Evolutionary conservation across 2,329 filamentous ascomycete species (phyloP).

Genomic region (Cylindrodendrum hubeiense): DNA sequence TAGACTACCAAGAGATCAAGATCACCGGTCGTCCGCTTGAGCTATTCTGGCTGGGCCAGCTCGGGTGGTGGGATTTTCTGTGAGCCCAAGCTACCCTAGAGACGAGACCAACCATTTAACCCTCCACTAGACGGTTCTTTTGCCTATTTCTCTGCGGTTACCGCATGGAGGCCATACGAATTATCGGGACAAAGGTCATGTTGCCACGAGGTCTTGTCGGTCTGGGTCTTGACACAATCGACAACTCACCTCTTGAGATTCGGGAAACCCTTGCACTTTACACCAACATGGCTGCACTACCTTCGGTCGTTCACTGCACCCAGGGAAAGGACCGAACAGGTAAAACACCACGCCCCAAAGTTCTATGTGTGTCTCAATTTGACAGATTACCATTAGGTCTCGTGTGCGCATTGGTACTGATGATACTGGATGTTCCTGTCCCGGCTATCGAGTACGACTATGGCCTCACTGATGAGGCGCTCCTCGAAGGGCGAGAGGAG

Average conservation of each 20-base stretch:
- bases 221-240: constrained; percentile 76
- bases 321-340: constrained; percentile 84
- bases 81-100: constrained; percentile 50
- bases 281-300: constrained; percentile 59
- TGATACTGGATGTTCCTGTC: constrained; percentile 70
- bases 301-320: constrained; percentile 84
- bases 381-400: constrained; percentile 68
- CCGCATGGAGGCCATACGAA: constrained; percentile 75
- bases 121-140: constrained; percentile 59
- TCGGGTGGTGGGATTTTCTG: constrained; percentile 77
- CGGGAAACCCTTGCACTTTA: constrained; percentile 52
- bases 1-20: constrained; percentile 76
- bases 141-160: constrained; percentile 74
- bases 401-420: constrained; percentile 74
- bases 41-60: constrained; percentile 72
- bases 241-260: constrained; percentile 74
- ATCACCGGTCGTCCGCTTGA: constrained; percentile 82
- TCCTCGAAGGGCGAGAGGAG: constrained; percentile 71
- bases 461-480: constrained; percentile 69
- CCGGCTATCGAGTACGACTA: constrained; percentile 80
- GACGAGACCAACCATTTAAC: not conserved
- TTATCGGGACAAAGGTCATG: constrained; percentile 80
- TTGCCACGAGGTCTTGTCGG: constrained; percentile 77
- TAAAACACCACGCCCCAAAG: constrained; percentile 7
- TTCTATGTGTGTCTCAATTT: not conserved